Percentiles rank a stretch among this genome's conserved stretches.
phyloP scores from a whole-genome alignment of 768 basidiomycete genomes.

The Auriscalpium vulgare region DNA sequence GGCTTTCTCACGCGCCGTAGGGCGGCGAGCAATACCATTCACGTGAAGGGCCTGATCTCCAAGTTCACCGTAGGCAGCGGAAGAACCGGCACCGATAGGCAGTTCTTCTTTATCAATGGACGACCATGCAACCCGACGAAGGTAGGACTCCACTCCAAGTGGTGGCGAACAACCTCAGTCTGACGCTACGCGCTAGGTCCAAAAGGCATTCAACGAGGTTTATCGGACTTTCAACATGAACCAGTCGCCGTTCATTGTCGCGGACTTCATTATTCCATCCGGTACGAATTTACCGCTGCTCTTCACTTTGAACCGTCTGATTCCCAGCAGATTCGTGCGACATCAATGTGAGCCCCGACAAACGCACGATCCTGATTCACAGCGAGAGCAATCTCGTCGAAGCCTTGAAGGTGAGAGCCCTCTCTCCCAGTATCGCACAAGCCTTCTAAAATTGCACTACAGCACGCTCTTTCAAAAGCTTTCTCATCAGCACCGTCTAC shows the following conservation, averaged over 20 bases:
- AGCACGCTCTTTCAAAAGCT: conserved; percentile 7
- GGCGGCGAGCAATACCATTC: conserved; percentile 29
- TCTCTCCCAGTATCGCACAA: neutral
- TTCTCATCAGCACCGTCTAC: conserved; percentile 11
- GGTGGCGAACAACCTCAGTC: neutral
- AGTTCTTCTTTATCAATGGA: conserved; percentile 90
- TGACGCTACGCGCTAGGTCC: conserved; percentile 42
- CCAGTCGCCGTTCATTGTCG: conserved; percentile 77
- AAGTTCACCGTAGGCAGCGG: conserved; percentile 73
- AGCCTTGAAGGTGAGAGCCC: conserved; percentile 57
- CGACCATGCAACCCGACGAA: conserved; percentile 77
- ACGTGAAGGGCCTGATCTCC: conserved; percentile 74
- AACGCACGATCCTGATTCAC: conserved; percentile 89
- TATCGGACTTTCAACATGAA: conserved; percentile 74
- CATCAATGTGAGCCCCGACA: conserved; percentile 95
- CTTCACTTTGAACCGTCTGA: neutral
- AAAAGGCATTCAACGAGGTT: conserved; percentile 88
- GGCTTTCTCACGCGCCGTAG: conserved; percentile 2
- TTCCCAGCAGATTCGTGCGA: conserved; percentile 60
- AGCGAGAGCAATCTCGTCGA: conserved; percentile 74
- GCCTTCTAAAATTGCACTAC: neutral
- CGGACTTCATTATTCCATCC: conserved; percentile 76
- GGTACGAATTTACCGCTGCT: conserved; percentile 34
- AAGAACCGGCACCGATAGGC: conserved; percentile 72
- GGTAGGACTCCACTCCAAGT: conserved; percentile 28